Base-by-base conservation (phyloP, 805 yeast species). In the Starmera amethionina region DNA sequence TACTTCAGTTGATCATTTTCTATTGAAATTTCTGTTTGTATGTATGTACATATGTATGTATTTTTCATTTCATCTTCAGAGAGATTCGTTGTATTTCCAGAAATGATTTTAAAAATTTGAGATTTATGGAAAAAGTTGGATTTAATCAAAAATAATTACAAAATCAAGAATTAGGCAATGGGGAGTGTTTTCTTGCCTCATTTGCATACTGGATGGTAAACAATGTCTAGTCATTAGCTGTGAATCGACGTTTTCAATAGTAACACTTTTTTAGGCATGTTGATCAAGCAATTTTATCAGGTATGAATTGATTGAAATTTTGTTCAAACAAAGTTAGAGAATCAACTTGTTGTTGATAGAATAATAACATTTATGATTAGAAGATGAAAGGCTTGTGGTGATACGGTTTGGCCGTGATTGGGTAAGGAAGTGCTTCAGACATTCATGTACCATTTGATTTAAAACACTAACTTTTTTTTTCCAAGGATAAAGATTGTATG, bases 231-330 rank as follows among this genome's bases (percentile, higher is more conserved):
- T 6, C 8, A 19, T 15, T 13, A 16, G 18, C 18, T 16, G 3
- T 16, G 3, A 16, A 16, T 25, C 30, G 18, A 33, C 14, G 11
- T 19, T 22, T 14, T 13, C 14, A 14, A 32, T 36, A 38, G 41
- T 45, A 42, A 45, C 35, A 28, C 34, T n/a, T 18, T 15, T 27
- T 14, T 32, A 56, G 64, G 97, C 98, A 93, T 55, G 97, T 93
- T 29, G 98, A 93, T 62, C 97, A 93, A 56, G 96, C 98, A 7
- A 93, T 93, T 32, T 68, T 93, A 18, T 77, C 87, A n/a, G 50
- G 50, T 47, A 39, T 15, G 49, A 41, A 28, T 31, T 19, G 10
- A 9, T 29, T 10, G 15, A 16, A 16, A 16, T 16, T 16, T 8
- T 18, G 35, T 2, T 12, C 6, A 7, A 15, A n/a, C 1, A 5